These are phyloP conservation scores for Tulasnella sp. DNA, from an alignment of 768 basidiomycete species.

Conservation along the genomic window DNA sequence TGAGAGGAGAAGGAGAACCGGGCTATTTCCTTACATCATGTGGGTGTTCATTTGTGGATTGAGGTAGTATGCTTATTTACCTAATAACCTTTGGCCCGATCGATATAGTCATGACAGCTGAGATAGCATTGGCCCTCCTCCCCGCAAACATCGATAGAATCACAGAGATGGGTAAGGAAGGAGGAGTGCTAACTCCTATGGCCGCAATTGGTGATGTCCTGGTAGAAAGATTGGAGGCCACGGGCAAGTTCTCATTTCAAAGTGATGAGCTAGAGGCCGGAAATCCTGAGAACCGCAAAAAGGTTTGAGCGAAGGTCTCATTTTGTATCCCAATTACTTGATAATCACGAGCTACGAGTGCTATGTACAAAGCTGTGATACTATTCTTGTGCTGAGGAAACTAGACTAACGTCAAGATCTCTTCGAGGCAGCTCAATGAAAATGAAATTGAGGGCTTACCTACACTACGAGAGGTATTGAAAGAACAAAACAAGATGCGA, in stretches of 20 bases:
- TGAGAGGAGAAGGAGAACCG: slow-evolving; percentile 63
- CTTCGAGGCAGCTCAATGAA: no score
- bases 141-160: slow-evolving; percentile 41
- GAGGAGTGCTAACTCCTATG: slow-evolving; percentile 75
- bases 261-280: no score
- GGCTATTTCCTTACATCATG: slow-evolving; percentile 48
- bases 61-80: neutral
- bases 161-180: slow-evolving; percentile 43
- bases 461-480: no score
- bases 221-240: slow-evolving; percentile 48
- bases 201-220: slow-evolving; percentile 69
- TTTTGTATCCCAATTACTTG: no score
- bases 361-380: no score
- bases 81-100: neutral
- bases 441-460: no score
- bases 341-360: no score
- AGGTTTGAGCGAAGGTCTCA: no score
- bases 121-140: slow-evolving; percentile 61
- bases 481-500: no score
- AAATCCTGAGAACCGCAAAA: no score
- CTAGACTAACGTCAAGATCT: no score
- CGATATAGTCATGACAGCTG: slow-evolving; percentile 64
- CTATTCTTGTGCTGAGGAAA: no score
- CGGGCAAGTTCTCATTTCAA: slow-evolving; percentile 44
- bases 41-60: neutral